phyloP scores from a whole-genome alignment of 768 basidiomycete genomes.

The Leccinum broughii region DNA sequence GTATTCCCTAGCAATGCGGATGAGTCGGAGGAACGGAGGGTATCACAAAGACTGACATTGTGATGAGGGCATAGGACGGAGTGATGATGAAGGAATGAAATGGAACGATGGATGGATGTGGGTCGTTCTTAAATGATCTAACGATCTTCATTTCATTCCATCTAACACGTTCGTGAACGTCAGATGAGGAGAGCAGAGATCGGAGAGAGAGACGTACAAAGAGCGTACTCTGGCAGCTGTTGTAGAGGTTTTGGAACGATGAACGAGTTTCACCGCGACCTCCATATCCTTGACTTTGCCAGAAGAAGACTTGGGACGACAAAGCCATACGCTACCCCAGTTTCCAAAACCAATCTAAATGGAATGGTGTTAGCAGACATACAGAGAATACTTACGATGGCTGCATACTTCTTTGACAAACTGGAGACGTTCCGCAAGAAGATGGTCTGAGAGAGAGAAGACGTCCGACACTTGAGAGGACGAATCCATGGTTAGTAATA shows the following conservation, averaged over 20 bases:
- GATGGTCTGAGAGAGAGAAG: slow-evolving; percentile 74
- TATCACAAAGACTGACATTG: slow-evolving; percentile 63
- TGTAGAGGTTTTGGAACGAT: slow-evolving; percentile 75
- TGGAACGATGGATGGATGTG: slow-evolving; percentile 89
- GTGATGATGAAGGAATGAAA: slow-evolving; percentile 96
- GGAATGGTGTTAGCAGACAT: slow-evolving; percentile 6
- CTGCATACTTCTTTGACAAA: slow-evolving; percentile 72
- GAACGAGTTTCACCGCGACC: slow-evolving; percentile 93
- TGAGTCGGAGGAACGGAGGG: slow-evolving; percentile 8
- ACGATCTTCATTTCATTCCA: slow-evolving; percentile 99
- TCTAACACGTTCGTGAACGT: slow-evolving; percentile 38
- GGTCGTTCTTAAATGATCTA: slow-evolving; percentile 75
- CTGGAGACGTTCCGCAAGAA: slow-evolving; percentile 65
- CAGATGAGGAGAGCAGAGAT: slow-evolving; percentile 3
- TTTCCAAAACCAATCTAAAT: slow-evolving; percentile 86
- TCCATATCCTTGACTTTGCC: slow-evolving; percentile 48
- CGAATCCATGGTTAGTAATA: slow-evolving; percentile 30
- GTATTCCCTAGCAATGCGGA: slow-evolving; percentile 61
- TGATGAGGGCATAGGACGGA: slow-evolving; percentile 85
- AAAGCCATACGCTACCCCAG: slow-evolving; percentile 91
- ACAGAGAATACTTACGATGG: neutral
- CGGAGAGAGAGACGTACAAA: slow-evolving; percentile 50
- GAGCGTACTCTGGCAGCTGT: slow-evolving; percentile 89
- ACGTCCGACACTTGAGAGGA: slow-evolving; percentile 47
- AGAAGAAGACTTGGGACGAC: slow-evolving; percentile 54